Percentiles rank a stretch among this genome's conserved stretches.
Evolutionary conservation across 176 grass and related monocot species (phyloP).

Genomic region (Rhipidocladum racemiflorum): DNA sequence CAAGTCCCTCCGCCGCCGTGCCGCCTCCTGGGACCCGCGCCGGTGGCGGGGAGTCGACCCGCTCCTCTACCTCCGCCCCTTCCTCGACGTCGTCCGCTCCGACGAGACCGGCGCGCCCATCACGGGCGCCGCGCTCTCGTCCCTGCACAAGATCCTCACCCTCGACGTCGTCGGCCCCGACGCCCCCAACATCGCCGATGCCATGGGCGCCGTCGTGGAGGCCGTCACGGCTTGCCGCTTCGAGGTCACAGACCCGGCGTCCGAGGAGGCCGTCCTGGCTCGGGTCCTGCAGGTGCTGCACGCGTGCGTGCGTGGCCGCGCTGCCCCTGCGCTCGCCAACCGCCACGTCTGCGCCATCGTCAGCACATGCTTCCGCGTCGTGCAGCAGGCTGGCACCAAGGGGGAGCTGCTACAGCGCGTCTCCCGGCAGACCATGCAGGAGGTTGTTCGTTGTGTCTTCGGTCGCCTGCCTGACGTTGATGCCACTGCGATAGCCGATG

Average conservation of each 20-base stretch:
- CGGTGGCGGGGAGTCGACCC: constrained; percentile 50
- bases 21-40: constrained; percentile 50
- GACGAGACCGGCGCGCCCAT: constrained; percentile 95
- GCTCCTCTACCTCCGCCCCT: constrained; percentile 70
- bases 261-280: constrained; percentile 87
- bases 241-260: constrained; percentile 91
- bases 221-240: constrained; percentile 85
- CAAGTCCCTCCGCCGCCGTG: constrained; percentile 64
- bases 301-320: constrained; percentile 64
- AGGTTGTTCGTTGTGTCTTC: constrained; percentile 82
- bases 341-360: constrained; percentile 85
- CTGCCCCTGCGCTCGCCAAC: constrained; percentile 57
- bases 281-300: constrained; percentile 89
- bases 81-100: constrained; percentile 87
- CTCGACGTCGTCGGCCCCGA: constrained; percentile 58
- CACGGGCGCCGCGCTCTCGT: constrained; percentile 82
- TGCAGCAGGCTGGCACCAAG: constrained; percentile 97
- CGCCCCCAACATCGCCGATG: constrained; percentile 37
- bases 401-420: constrained; percentile 93
- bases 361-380: constrained; percentile 92
- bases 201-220: constrained; percentile 77
- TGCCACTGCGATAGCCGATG: neutral
- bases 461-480: constrained; percentile 51
- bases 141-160: constrained; percentile 85
- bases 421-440: constrained; percentile 96